Conservation (phyloP, 2,329 filamentous ascomycete species). For the Calonectria pseudoturangicola region DNA sequence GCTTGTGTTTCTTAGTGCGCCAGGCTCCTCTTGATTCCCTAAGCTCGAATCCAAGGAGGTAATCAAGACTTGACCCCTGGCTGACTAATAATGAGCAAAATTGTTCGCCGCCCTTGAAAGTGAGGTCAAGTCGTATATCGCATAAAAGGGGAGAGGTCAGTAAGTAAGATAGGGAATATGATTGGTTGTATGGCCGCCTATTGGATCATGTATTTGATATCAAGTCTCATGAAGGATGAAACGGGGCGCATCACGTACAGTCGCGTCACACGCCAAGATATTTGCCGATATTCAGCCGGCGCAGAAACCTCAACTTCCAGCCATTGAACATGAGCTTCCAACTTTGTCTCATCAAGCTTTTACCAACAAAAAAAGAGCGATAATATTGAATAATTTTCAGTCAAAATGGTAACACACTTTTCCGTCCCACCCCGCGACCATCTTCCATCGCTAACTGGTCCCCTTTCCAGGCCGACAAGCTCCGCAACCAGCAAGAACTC, state of each 20-base stretch:
- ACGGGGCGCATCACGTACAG: slow-evolving; percentile 20
- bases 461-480: slow-evolving; percentile 88
- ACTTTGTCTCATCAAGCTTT: background rate
- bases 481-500: slow-evolving; percentile 97
- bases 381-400: background rate
- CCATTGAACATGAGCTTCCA: slow-evolving; percentile 8
- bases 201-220: background rate
- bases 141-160: background rate
- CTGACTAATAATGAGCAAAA: slow-evolving; percentile 3
- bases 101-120: background rate
- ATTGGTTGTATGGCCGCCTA: slow-evolving; percentile 16
- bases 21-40: background rate
- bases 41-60: background rate
- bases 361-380: background rate
- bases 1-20: background rate
- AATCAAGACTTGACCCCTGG: background rate
- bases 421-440: background rate
- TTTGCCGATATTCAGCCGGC: slow-evolving; percentile 45
- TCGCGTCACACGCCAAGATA: background rate
- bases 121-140: background rate
- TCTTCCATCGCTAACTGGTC: slow-evolving; percentile 27
- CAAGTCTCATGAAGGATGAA: slow-evolving; percentile 10
- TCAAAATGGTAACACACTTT: slow-evolving; percentile 51
- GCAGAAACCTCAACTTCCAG: slow-evolving; percentile 29
- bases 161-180: background rate